Percentiles rank a stretch among this genome's conserved stretches.
These are phyloP conservation scores for Ampelocalamus luodianensis DNA, from an alignment of 176 grass and related monocot genomes.

Conservation along the genomic window DNA sequence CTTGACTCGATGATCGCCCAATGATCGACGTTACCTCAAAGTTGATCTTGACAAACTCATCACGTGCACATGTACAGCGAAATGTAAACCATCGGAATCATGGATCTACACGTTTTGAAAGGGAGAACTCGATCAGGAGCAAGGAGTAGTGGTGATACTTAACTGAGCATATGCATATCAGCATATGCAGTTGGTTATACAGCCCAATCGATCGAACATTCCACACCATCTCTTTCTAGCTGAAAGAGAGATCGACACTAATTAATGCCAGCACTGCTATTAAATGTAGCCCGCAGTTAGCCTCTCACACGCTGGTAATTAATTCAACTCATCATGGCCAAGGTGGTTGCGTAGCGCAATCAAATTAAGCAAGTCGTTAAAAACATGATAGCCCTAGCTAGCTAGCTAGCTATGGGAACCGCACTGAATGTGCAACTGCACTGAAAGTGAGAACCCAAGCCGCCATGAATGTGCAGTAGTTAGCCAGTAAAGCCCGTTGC, in stretches of 20 bases:
- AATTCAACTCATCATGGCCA: not conserved
- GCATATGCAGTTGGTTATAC: not conserved
- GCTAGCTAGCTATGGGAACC: not conserved
- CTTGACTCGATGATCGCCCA: not conserved
- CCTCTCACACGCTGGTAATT: not conserved
- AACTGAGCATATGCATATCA: not conserved
- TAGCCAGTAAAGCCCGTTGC: too few relatives aligned
- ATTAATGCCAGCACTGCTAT: not conserved
- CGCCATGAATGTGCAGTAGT: not conserved
- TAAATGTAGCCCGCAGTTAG: not conserved
- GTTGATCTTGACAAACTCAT: too few relatives aligned
- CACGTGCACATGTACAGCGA: not conserved
- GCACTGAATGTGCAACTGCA: conserved; percentile 34
- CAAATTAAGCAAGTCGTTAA: not conserved
- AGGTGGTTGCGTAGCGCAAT: conserved; percentile 15
- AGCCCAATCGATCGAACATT: not conserved
- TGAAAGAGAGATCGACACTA: not conserved
- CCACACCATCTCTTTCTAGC: not conserved
- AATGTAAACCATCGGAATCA: not conserved
- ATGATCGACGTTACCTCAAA: not conserved
- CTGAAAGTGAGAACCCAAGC: conserved; percentile 15
- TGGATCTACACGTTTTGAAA: not conserved
- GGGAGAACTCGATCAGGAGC: not conserved
- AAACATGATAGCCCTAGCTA: not conserved
- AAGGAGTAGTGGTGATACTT: not conserved